These are phyloP conservation scores for Scheffersomyces cryptocercus DNA, from an alignment of 1,139 yeast genomes.

Conservation along the genomic window DNA sequence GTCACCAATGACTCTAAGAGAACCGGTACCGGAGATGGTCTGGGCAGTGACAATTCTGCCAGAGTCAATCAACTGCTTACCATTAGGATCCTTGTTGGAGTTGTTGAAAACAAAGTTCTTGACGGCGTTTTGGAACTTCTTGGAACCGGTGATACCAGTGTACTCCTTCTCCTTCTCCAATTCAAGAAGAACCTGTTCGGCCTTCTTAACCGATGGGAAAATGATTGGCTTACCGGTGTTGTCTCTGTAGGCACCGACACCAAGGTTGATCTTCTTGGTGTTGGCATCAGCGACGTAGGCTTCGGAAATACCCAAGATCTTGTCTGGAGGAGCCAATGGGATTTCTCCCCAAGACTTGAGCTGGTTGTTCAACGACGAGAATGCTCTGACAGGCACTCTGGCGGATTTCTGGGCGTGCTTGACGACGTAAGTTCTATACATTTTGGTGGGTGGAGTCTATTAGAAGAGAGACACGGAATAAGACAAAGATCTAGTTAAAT, in stretches of 20 bases:
- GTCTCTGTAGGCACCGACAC: slow-evolving; percentile 54
- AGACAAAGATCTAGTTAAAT: background rate
- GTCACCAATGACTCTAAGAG: slow-evolving; percentile 57
- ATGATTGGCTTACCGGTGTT: slow-evolving; percentile 49
- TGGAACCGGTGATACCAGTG: slow-evolving; percentile 55
- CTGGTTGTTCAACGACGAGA: slow-evolving; percentile 20
- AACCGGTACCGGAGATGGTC: slow-evolving; percentile 63
- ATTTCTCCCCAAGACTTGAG: slow-evolving; percentile 41
- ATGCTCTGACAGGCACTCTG: slow-evolving; percentile 16
- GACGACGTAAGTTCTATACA: slow-evolving; percentile 5
- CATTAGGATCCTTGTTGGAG: slow-evolving; percentile 48
- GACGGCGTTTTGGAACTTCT: slow-evolving; percentile 49
- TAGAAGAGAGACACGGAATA: background rate
- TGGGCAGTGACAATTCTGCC: slow-evolving; percentile 56
- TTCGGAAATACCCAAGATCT: slow-evolving; percentile 67
- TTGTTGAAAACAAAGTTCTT: slow-evolving; percentile 53
- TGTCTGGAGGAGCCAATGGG: slow-evolving; percentile 72
- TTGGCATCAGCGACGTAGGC: slow-evolving; percentile 46
- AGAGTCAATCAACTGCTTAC: slow-evolving; percentile 46
- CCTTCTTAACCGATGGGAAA: slow-evolving; percentile 50
- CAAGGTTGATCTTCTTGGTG: slow-evolving; percentile 46
- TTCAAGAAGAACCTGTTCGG: slow-evolving; percentile 40
- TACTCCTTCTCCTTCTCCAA: slow-evolving; percentile 57
- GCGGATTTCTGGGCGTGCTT: slow-evolving; percentile 1
- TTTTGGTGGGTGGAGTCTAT: slow-evolving; percentile 1